These are phyloP conservation scores for Vitis vinifera DNA, from an alignment of 164 flowering plant species.

Conservation along the genomic window DNA sequence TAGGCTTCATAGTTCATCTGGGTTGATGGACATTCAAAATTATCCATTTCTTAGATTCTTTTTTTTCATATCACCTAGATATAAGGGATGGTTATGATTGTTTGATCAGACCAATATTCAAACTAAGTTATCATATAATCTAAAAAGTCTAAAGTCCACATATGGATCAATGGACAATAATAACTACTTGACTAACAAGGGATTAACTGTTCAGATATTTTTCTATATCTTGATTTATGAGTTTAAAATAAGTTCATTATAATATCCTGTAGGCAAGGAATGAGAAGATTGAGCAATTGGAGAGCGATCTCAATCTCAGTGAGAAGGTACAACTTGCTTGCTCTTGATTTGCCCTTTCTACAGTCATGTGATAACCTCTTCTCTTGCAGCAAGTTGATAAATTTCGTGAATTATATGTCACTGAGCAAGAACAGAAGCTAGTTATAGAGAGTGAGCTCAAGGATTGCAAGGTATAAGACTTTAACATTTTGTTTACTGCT, in stretches of 20 bases:
- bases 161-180: background rate
- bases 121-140: background rate
- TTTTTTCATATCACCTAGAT: background rate
- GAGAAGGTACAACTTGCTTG: conserved; percentile 46
- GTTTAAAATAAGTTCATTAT: background rate
- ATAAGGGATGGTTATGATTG: background rate
- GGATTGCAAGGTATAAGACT: conserved; percentile 62
- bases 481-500: conserved; percentile 3
- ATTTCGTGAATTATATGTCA: conserved; percentile 55
- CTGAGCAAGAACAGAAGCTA: conserved; percentile 65
- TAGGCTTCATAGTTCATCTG: too few relatives aligned
- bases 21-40: background rate
- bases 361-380: background rate
- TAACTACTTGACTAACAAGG: too few relatives aligned
- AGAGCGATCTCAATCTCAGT: conserved; percentile 54
- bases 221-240: too few relatives aligned
- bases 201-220: background rate
- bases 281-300: conserved; percentile 75
- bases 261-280: conserved; percentile 56
- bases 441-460: conserved; percentile 60
- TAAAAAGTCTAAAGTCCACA: background rate
- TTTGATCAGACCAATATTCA: background rate
- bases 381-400: conserved; percentile 53
- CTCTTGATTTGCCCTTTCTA: background rate
- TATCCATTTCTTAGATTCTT: background rate